Base-by-base conservation (phyloP, 2,329 filamentous ascomycete species). In the Ceratocystis eucalypticola region DNA sequence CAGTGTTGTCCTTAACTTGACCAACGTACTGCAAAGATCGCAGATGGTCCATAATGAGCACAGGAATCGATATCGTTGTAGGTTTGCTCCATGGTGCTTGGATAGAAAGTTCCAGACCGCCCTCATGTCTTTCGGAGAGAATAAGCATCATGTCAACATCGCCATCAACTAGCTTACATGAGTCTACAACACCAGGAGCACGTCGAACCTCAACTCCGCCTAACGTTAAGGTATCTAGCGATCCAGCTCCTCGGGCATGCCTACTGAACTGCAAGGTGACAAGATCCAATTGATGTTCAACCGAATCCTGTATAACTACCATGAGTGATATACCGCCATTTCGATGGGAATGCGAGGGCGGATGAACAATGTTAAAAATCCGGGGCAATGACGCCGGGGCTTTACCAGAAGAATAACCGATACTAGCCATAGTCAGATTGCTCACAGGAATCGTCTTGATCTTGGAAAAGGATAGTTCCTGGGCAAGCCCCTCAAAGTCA, bases 31-130 rank as follows among this genome's bases (percentile, higher is more conserved):
- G 83, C 46, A 88, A 76, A 67, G 80, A 82, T 70, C 83, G 80
- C 30, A 81, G 77, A 69, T 88, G 84, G 66, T 85, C 80, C 25
- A 84, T 74, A 68, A 80, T 80, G 22, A 91, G 76, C 33, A 80
- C 70, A 1, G 88, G 86, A 1, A 91, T 75, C 0, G 80, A 77
- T n/a, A 91, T 76, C 55, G 84, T 84, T n/a, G 85, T 84, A 12
- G 88, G 79, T 64, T 82, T 81, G 67, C 86, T 86, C 88, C 88
- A 92, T 0, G 88, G 88, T 5, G 87, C 87, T 74, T 91, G 88
- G 8, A 89, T 77, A 70, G 86, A 89, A 17, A 93, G 75, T 71
- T 88, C 84, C 61, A 84, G 82, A 37, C 81, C 80, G 1, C 87
- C 86, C 69, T 84, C 78, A 63, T 81, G 80, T 28, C 84, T 83